Percentiles rank a stretch among this genome's conserved stretches.
phyloP scores from a whole-genome alignment of 108 stramenopile species.

The Cyclotella atomus region DNA sequence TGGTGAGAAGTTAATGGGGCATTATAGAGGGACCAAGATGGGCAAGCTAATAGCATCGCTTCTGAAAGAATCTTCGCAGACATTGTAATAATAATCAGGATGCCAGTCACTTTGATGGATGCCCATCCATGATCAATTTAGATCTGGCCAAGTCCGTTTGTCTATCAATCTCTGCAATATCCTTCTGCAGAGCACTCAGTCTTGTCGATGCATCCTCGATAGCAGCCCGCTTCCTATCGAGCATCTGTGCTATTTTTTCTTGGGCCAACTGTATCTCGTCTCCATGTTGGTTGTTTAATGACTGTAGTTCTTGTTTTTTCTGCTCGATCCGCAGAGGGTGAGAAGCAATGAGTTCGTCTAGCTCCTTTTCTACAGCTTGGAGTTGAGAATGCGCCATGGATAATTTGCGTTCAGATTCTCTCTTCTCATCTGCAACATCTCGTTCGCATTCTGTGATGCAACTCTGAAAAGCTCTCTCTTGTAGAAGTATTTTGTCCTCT shows the following conservation, averaged over 20 bases:
- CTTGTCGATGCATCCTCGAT: conserved; percentile 8
- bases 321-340: conserved; percentile 12
- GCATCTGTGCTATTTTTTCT: conserved; percentile 17
- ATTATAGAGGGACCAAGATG: conserved; percentile 70
- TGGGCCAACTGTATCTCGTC: conserved; percentile 25
- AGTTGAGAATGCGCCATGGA: conserved; percentile 7
- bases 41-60: conserved; percentile 48
- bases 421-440: conserved; percentile 2
- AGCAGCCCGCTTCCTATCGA: conserved; percentile 11
- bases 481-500: not conserved
- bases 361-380: conserved; percentile 2
- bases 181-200: conserved; percentile 2
- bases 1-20: conserved; percentile 56
- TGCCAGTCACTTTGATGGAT: not conserved
- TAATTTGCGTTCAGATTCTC: conserved; percentile 13
- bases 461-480: not conserved
- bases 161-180: not conserved
- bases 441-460: conserved; percentile 6
- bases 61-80: conserved; percentile 41
- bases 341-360: conserved; percentile 13
- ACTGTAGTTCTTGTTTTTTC: conserved; percentile 15
- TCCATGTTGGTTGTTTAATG: conserved; percentile 2
- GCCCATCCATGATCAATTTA: conserved; percentile 7
- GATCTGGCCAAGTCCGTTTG: conserved; percentile 25
- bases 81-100: not conserved